Percentiles rank a stretch among this genome's conserved stretches.
These are phyloP conservation scores for Boletus rubroflammeus DNA, from an alignment of 768 basidiomycete genomes.

Conservation along the genomic window DNA sequence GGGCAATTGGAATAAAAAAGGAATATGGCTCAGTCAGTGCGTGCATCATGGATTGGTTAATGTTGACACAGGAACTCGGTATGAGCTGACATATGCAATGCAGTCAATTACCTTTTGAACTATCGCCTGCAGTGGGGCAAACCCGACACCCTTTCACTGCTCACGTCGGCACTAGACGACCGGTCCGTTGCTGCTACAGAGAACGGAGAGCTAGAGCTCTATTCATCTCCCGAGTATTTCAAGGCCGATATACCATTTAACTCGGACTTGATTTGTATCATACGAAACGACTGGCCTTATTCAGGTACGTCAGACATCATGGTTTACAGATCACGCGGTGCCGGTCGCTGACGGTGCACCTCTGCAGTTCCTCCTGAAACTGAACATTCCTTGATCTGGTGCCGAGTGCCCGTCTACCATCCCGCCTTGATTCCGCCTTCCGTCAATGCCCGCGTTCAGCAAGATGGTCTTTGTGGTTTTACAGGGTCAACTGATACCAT, in stretches of 20 bases:
- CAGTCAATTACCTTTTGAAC: slow-evolving; percentile 70
- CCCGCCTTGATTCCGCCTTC: slow-evolving; percentile 47
- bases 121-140: slow-evolving; percentile 75
- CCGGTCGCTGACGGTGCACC: not conserved
- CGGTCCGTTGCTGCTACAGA: slow-evolving; percentile 21
- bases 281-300: slow-evolving; percentile 87
- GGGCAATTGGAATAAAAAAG: slow-evolving; percentile 50
- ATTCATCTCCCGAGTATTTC: slow-evolving; percentile 52
- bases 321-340: not conserved
- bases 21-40: slow-evolving; percentile 66
- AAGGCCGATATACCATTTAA: slow-evolving; percentile 50
- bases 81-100: not conserved
- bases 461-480: slow-evolving; percentile 83
- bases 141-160: slow-evolving; percentile 58
- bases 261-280: slow-evolving; percentile 59
- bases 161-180: slow-evolving; percentile 50
- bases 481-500: slow-evolving; percentile 56
- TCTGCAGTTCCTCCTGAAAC: slow-evolving; percentile 60
- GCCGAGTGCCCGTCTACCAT: slow-evolving; percentile 67
- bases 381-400: slow-evolving; percentile 78
- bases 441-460: slow-evolving; percentile 55
- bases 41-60: slow-evolving; percentile 15
- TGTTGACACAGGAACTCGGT: not conserved
- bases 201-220: not conserved
- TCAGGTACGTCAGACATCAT: slow-evolving; percentile 46